A percentile compares a stretch with the other conserved stretches of the same genome.
Conservation (phyloP, 805 yeast genomes). For the Torulaspora delbrueckii region DNA sequence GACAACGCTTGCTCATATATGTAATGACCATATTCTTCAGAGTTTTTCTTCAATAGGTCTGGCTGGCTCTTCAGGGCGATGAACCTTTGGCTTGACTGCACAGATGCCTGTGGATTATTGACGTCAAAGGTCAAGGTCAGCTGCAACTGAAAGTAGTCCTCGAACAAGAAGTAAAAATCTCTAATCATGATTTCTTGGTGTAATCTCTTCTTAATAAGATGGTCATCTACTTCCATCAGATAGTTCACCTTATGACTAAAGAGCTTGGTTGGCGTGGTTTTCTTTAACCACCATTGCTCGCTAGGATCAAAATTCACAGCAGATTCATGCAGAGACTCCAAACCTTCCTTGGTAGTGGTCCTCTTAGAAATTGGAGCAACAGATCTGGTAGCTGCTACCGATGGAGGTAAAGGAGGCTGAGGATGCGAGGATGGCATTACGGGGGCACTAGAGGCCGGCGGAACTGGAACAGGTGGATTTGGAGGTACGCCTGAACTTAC, state of each 20-base stretch:
- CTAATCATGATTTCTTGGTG: constrained; percentile 44
- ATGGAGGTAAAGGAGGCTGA: background rate
- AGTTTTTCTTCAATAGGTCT: constrained; percentile 46
- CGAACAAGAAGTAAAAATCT: constrained; percentile 67
- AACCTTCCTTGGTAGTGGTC: constrained; percentile 15
- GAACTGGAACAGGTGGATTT: constrained; percentile 15
- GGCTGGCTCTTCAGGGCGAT: constrained; percentile 44
- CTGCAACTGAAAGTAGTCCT: constrained; percentile 63
- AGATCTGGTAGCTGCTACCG: background rate
- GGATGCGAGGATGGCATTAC: constrained; percentile 13
- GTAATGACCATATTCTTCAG: constrained; percentile 47
- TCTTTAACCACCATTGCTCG: constrained; percentile 63
- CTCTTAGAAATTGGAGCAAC: constrained; percentile 7
- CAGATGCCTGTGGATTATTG: constrained; percentile 49
- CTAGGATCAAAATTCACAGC: constrained; percentile 26
- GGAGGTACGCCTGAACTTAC: constrained; percentile 10
- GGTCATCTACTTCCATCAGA: constrained; percentile 62
- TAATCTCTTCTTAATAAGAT: constrained; percentile 51
- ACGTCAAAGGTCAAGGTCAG: constrained; percentile 54
- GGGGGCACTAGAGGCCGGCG: constrained; percentile 13
- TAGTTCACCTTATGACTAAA: constrained; percentile 22
- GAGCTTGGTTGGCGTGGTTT: constrained; percentile 49
- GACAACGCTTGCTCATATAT: constrained; percentile 44
- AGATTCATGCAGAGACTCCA: constrained; percentile 7
- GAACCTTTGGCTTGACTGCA: constrained; percentile 34